phyloP scores from a whole-genome alignment of 176 grass and related monocot genomes.

The Oryza nivara region DNA sequence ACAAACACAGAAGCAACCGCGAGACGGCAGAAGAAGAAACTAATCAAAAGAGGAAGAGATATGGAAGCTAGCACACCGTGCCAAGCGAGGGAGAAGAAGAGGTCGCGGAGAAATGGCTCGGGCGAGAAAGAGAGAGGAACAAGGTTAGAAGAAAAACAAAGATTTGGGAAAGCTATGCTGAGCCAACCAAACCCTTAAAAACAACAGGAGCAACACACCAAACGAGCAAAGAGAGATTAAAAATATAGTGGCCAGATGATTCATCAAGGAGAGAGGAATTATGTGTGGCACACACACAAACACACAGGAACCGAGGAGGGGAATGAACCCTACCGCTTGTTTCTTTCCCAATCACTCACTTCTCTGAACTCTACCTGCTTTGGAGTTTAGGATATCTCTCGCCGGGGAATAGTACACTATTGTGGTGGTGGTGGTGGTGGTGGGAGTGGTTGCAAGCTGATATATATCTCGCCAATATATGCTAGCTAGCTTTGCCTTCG shows the following conservation, averaged over 20 bases:
- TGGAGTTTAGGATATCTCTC: conserved; percentile 41
- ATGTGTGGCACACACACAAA: not conserved
- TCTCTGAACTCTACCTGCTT: conserved; percentile 5
- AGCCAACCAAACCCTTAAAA: conserved; percentile 31
- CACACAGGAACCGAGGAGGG: not conserved
- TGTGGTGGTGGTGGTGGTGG: not conserved
- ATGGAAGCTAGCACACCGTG: conserved; percentile 12
- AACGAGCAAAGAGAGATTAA: conserved; percentile 2
- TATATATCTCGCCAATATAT: conserved; percentile 45
- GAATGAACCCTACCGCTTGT: conserved; percentile 54
- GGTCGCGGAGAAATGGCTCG: conserved; percentile 32
- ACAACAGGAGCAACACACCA: conserved; percentile 39
- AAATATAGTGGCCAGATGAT: conserved; percentile 15
- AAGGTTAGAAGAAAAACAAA: not conserved
- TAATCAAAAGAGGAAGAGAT: not conserved
- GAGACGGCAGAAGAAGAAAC: not conserved
- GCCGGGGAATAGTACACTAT: not conserved
- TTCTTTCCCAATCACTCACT: conserved; percentile 34
- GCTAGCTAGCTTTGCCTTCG: not conserved
- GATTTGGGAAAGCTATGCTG: conserved; percentile 35
- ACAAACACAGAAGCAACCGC: not conserved
- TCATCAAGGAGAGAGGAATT: conserved; percentile 20
- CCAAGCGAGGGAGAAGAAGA: conserved; percentile 41
- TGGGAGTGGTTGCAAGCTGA: conserved; percentile 44
- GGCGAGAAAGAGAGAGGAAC: not conserved